Percentiles rank a stretch among this genome's conserved stretches.
Conservation (phyloP, 2,329 filamentous ascomycete genomes). For the Iodosphaeria phyllophila region DNA sequence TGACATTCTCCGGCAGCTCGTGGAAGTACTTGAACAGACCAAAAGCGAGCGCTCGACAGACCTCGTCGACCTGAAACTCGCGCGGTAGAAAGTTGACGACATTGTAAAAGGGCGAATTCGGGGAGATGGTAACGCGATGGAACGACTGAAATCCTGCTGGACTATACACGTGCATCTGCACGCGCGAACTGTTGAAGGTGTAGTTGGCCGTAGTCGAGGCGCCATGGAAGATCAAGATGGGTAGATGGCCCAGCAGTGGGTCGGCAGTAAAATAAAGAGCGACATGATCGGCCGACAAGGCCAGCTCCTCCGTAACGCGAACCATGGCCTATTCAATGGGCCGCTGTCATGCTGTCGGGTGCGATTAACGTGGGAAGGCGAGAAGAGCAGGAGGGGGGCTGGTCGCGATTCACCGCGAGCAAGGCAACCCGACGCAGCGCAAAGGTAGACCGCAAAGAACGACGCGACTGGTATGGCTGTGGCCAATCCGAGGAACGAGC, state of each 20-base stretch:
- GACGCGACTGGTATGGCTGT: no score
- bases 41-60: constrained; percentile 80
- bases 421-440: constrained; percentile 5
- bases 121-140: constrained; percentile 78
- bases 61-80: constrained; percentile 88
- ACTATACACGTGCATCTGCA: constrained; percentile 84
- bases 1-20: constrained; percentile 64
- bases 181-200: constrained; percentile 74
- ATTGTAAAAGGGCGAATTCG: constrained; percentile 76
- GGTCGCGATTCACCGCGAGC: no score
- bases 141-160: constrained; percentile 81
- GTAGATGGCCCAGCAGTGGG: constrained; percentile 59
- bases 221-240: constrained; percentile 82
- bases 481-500: no score
- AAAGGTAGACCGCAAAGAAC: no score
- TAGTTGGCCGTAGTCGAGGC: constrained; percentile 78
- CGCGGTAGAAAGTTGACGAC: constrained; percentile 80
- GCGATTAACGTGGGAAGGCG: constrained; percentile 4
- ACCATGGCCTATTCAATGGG: constrained; percentile 48
- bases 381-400: no score
- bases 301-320: constrained; percentile 60
- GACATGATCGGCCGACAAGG: constrained; percentile 63
- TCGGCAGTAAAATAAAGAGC: constrained; percentile 82
- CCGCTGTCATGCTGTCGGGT: constrained; percentile 17
- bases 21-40: constrained; percentile 87